Percentiles rank a stretch among this genome's conserved stretches.
Conservation (phyloP, 2,329 filamentous ascomycete genomes). For the Didymella glomerata region DNA sequence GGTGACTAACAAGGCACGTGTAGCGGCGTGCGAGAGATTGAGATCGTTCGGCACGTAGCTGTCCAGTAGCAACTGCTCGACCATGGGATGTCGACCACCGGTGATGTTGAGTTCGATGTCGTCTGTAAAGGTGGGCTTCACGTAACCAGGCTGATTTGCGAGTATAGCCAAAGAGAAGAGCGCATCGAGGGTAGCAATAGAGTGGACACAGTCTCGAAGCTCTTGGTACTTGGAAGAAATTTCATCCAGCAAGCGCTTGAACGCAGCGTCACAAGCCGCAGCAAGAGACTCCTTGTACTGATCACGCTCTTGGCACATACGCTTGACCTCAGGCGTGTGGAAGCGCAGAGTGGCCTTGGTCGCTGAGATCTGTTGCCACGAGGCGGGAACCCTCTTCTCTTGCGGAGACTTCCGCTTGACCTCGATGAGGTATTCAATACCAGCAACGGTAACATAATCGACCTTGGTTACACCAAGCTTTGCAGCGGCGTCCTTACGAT, state of each 20-base stretch:
- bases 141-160: constrained; percentile 86
- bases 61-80: constrained; percentile 85
- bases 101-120: constrained; percentile 74
- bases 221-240: constrained; percentile 87
- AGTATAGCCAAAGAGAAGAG: constrained; percentile 86
- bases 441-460: constrained; percentile 82
- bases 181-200: constrained; percentile 87
- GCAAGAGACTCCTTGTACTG: constrained; percentile 94
- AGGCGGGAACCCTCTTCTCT: constrained; percentile 87
- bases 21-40: constrained; percentile 63
- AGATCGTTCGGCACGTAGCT: constrained; percentile 93
- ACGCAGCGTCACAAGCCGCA: constrained; percentile 88
- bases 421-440: constrained; percentile 95
- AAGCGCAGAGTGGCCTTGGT: constrained; percentile 93
- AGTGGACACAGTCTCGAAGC: constrained; percentile 86
- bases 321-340: constrained; percentile 89
- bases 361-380: constrained; percentile 92
- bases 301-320: constrained; percentile 84
- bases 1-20: constrained; percentile 85
- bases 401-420: constrained; percentile 74
- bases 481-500: constrained; percentile 74
- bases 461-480: constrained; percentile 76
- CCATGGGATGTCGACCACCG: constrained; percentile 90
- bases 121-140: constrained; percentile 74
- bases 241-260: constrained; percentile 72